Evolutionary conservation across 176 grass and related monocot species (phyloP), one percentile per base, ranked within the genome.

Genomic region (Saccharum officinarum): DNA sequence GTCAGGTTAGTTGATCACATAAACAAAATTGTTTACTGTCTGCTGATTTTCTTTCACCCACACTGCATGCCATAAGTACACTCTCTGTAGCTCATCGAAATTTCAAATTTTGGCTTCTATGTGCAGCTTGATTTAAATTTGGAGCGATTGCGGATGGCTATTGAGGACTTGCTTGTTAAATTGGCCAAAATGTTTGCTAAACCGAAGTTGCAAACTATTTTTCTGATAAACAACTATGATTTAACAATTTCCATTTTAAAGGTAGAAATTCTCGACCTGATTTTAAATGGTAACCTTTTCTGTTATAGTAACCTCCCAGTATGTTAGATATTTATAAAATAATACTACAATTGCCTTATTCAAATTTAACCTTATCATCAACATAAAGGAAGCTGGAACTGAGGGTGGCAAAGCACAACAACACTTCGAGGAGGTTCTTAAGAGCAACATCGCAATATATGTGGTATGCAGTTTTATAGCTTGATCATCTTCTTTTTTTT

Each of bases 151-250:
- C 84, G 91, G 70, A 98, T 95, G 97, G 93, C 97, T 79, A 77
- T 92, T 73, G 92, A 99, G 83, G 97, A 99, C 50, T 87, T 96
- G 84, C 89, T 96, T 78, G 86, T 91, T 82, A 99, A 99, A 62
- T 88, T 99, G 88, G 93, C 97, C 50, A 96, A 95, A 85, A 84
- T 93, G 86, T 96, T 94, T 75, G 47, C 49, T 42, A 96, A 96
- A 79, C 91, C 90, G 9, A 96, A 99, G 86, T 80, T 92, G 62
- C 97, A 99, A 82, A 96, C 93, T 65, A 86, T 99, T 81, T 96
- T 96, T 82, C 71, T 99, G 64, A 99, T 99, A 84, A 99, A 99
- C 88, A 99, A 99, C 73, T 94, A 99, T 82, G 97, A 99, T 85
- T 89, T 99, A 87, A 99, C 86, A 42, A 98, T 95, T 92, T 57